Evolutionary conservation across 768 basidiomycete species (phyloP).

Genomic region (Crepidotus variabilis): DNA sequence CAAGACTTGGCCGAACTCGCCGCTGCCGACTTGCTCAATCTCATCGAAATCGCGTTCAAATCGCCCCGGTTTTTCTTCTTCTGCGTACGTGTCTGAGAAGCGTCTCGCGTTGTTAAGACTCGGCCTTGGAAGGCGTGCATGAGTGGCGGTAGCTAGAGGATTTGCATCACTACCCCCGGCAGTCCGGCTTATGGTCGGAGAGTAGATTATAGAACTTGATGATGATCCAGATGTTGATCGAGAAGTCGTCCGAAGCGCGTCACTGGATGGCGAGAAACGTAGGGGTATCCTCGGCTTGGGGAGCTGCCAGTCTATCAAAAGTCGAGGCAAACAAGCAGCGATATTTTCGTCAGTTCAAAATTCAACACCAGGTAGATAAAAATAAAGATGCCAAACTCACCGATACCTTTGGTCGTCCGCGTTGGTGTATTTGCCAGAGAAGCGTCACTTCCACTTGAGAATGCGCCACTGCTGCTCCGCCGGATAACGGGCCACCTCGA

Average conservation of each 20-base stretch:
- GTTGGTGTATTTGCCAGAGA: slow-evolving; percentile 63
- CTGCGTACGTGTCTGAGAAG: slow-evolving; percentile 35
- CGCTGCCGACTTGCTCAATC: slow-evolving; percentile 80
- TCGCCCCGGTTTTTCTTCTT: slow-evolving; percentile 56
- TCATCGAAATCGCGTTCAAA: slow-evolving; percentile 83
- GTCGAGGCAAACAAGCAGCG: slow-evolving; percentile 2
- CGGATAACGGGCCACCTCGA: slow-evolving; percentile 43
- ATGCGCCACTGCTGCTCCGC: slow-evolving; percentile 77
- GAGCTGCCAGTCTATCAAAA: slow-evolving; percentile 49
- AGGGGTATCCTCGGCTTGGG: slow-evolving; percentile 44
- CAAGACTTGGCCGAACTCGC: slow-evolving; percentile 92
- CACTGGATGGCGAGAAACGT: slow-evolving; percentile 44
- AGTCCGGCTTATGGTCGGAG: slow-evolving; percentile 9
- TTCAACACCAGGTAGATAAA: slow-evolving; percentile 7
- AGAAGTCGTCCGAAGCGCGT: slow-evolving; percentile 32
- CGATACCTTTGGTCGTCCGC: slow-evolving; percentile 41
- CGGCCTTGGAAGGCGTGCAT: not conserved
- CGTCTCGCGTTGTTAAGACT: slow-evolving; percentile 4
- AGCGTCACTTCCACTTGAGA: slow-evolving; percentile 71
- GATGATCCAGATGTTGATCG: slow-evolving; percentile 61
- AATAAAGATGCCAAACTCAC: slow-evolving; percentile 25
- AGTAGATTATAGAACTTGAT: slow-evolving; percentile 39
- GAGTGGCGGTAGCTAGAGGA: slow-evolving; percentile 19
- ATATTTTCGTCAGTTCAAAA: not conserved
- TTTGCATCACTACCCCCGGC: not conserved